A percentile compares a stretch with the other conserved stretches of the same genome.
Evolutionary conservation across 1,284 basidiomycete species (phyloP).

Genomic region (Pseudozyma sp.): DNA sequence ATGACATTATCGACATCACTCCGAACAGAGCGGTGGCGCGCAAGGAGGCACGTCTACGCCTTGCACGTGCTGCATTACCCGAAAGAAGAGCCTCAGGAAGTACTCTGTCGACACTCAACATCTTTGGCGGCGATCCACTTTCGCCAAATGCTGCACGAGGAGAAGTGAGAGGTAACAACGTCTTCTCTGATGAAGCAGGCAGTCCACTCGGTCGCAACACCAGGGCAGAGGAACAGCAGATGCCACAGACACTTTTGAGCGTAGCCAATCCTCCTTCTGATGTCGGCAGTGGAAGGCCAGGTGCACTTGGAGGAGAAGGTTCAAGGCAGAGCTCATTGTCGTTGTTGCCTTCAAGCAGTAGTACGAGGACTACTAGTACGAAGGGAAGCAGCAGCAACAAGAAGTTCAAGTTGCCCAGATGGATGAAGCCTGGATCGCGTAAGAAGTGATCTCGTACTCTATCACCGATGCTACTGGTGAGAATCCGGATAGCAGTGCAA

Average conservation of each 20-base stretch:
- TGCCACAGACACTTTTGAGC: conserved; percentile 6
- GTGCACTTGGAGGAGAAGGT: background rate
- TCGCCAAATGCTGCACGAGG: background rate
- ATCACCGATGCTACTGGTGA: background rate
- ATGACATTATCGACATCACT: conserved; percentile 57
- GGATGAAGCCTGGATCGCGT: conserved; percentile 33
- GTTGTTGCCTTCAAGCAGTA: conserved; percentile 30
- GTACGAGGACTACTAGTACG: conserved; percentile 25
- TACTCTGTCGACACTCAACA: conserved; percentile 34
- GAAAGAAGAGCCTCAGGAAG: conserved; percentile 39
- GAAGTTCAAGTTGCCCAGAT: conserved; percentile 43
- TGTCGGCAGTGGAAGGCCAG: background rate
- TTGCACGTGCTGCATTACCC: conserved; percentile 50
- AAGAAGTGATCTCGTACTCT: conserved; percentile 8
- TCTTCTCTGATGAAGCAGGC: conserved; percentile 39
- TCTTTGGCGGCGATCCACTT: conserved; percentile 27
- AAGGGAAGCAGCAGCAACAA: conserved; percentile 20
- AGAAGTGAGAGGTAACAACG: conserved; percentile 9
- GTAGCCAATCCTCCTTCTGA: conserved; percentile 2
- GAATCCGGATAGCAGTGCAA: background rate
- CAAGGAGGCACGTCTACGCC: conserved; percentile 43
- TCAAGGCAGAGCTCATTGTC: conserved; percentile 17
- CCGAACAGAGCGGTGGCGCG: conserved; percentile 43
- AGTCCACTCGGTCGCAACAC: conserved; percentile 27
- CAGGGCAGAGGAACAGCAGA: conserved; percentile 5